Evolutionary conservation across 495 filamentous ascomycete species (phyloP).

Genomic region (Neurospora tetraspora): DNA sequence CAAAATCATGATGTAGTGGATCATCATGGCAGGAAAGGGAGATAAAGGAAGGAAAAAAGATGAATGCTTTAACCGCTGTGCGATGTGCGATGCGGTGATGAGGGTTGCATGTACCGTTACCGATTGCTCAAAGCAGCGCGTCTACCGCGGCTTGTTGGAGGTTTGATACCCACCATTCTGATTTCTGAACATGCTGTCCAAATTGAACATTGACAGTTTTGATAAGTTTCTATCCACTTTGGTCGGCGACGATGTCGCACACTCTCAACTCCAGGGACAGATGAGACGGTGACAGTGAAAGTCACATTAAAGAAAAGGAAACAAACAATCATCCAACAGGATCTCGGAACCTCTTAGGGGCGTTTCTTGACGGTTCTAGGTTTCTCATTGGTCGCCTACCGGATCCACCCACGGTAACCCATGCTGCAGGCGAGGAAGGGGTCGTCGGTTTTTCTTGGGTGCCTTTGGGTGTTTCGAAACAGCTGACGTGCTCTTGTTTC

Average conservation of each 20-base stretch:
- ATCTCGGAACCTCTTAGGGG: background rate
- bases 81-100: background rate
- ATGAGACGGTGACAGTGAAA: background rate
- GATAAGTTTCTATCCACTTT: background rate
- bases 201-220: background rate
- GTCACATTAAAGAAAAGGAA: background rate
- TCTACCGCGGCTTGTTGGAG: background rate
- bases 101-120: background rate
- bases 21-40: background rate
- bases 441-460: background rate
- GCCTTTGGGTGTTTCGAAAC: constrained; percentile 22
- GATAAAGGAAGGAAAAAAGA: background rate
- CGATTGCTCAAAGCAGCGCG: background rate
- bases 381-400: constrained; percentile 16
- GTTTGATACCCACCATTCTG: background rate
- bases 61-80: background rate
- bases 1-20: background rate
- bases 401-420: background rate
- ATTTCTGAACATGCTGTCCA: background rate
- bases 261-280: background rate
- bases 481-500: background rate
- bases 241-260: background rate
- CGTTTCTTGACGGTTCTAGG: background rate
- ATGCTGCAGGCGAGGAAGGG: constrained; percentile 6
- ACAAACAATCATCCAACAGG: constrained; percentile 11